Conservation (phyloP, 768 basidiomycete genomes). For the Kwoniella shandongensis region DNA sequence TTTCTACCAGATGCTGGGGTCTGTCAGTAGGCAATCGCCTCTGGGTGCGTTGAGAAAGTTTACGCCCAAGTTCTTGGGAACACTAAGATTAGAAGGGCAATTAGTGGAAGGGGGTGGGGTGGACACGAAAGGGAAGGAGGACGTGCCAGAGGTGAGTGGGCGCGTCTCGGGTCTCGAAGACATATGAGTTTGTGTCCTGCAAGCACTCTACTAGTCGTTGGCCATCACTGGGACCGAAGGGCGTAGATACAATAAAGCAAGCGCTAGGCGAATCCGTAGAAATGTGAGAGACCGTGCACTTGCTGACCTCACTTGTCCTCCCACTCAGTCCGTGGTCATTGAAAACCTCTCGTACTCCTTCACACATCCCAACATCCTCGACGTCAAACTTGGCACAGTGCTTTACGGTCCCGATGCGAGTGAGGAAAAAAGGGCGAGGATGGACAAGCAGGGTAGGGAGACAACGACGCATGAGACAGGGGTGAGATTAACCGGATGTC, state of each 20-base stretch:
- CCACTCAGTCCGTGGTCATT: constrained; percentile 69
- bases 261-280: too few species aligned
- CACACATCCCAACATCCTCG: constrained; percentile 77
- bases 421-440: constrained; percentile 73
- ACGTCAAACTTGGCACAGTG: constrained; percentile 88
- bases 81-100: constrained; percentile 69
- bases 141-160: constrained; percentile 36
- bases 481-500: constrained; percentile 81
- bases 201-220: too few species aligned
- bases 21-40: constrained; percentile 14
- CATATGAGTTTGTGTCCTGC: too few species aligned
- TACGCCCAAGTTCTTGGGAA: constrained; percentile 76
- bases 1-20: constrained; percentile 50
- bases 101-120: constrained; percentile 46
- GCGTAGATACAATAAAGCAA: too few species aligned
- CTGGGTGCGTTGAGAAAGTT: constrained; percentile 55
- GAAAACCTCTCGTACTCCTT: constrained; percentile 78
- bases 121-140: constrained; percentile 16
- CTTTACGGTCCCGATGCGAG: constrained; percentile 69
- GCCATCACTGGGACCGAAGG: too few species aligned
- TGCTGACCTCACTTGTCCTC: not conserved
- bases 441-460: constrained; percentile 67
- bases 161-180: not conserved
- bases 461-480: constrained; percentile 78
- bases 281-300: too few species aligned